Base-by-base conservation (phyloP, 495 filamentous ascomycete species). In the Oidiodendron maius region DNA sequence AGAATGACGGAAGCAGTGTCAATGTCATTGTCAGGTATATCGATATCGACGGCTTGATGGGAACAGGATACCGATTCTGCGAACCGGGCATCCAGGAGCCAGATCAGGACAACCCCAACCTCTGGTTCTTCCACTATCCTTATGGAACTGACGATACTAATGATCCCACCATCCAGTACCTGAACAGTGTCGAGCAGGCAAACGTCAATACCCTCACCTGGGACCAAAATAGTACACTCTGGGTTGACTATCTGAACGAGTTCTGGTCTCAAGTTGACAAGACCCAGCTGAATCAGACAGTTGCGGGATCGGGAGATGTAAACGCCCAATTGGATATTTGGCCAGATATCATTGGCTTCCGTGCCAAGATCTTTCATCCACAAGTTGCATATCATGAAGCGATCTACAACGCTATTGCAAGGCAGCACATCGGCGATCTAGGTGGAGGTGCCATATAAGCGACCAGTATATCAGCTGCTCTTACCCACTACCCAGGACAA, bases 301-400 rank as follows among this genome's bases (percentile, higher is more conserved):
- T n/a, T 16, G 13, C 15, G 2, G n/a, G n/a, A n/a, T n/a, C n/a
- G n/a, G 28, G 11, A 20, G 23, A 42, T 17, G 35, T 16, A 25
- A 42, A 10, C n/a, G 24, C 12, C 11, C 10, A 26, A 6, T n/a
- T 12, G 10, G 21, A 48, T 37, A 18, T 24, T 3, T 40, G 39
- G 22, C n/a, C 4, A 18, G 35, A 34, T 18, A 2, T 17, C 13
- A 18, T 53, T 40, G 50, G 50, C 16, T 22, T 12, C 4, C 40
- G 51, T 10, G 44, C 32, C 8, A 53, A 51, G 51, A 22, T 53
- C 1, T 53, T 53, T 21, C 51, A 53, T 49, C 51, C 51, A 4
- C 51, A 53, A 26, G 3, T 37, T 2, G 2, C 32, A 8, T 51
- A 18, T 12, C 51, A 53, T 28, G 6, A 38, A 2, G 32, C 36